Evolutionary conservation across 1,139 yeast species (phyloP), one percentile per base, ranked within the genome.

Genomic region (Diutina mesorugosa): DNA sequence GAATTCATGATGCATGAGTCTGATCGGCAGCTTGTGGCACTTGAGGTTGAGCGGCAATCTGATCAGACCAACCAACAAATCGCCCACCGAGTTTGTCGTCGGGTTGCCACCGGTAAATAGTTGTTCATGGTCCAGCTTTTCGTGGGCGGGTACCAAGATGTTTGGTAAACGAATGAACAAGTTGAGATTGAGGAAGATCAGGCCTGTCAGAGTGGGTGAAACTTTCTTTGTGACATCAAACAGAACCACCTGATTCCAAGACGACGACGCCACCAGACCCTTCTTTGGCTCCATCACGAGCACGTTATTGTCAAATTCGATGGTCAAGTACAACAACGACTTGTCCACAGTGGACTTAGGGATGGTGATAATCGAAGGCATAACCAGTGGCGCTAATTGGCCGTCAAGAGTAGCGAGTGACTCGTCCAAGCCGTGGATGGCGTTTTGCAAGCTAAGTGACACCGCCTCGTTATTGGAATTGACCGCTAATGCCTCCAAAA

Each of bases 191-290:
- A 81, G 65, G 76, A 83, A 66, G 69, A 69, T 67, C 63, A 78
- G 69, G 50, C 78, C 73, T 2, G 70, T 66, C 38, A 60, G 61
- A 50, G 61, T 56, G 53, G 55, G 60, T 38, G 62, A 58, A 58
- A 59, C 60, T 61, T 75, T 77, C 54, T 89, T 81, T 12, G 95
- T 85, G 30, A 91, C 96, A 76, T 93, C 99, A 67, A 93, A 93
- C 9, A 91, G 84, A 12, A 96, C 88, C 26, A 89, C 90, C 63
- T 87, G 88, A 68, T 90, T 91, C 84, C 96, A 93, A 28, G 71
- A 76, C 56, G 72, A 76, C 64, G 70, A 76, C 63, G 65, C 70
- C 60, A 73, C 77, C 0, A 90, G 79, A 16, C 96, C 96, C 59
- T 81, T 77, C 53, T 83, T 83, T 4, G 96, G 91, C 62, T 89